Conservation (phyloP, 305 asterid genomes). For the Solanum hybrid region DNA sequence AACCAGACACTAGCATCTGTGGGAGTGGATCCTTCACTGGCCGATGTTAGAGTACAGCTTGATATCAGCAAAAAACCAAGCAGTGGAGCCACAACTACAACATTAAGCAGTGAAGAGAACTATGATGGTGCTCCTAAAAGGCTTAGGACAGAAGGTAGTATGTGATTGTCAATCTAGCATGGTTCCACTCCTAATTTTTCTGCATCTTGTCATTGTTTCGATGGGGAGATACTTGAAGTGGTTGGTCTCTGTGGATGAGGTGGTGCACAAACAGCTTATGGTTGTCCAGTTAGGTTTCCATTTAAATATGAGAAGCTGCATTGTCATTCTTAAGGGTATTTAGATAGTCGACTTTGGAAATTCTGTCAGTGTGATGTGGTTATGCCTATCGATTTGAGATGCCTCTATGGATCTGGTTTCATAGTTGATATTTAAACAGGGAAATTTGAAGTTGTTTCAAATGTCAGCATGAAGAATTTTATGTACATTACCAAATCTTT, state of each 20-base stretch:
- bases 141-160: conserved; percentile 30
- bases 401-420: neutral
- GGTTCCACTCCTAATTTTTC: neutral
- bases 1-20: conserved; percentile 40
- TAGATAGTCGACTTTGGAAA: neutral
- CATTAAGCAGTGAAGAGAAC: conserved; percentile 10
- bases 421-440: neutral
- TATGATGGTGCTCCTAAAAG: conserved; percentile 39
- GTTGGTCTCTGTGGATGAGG: neutral
- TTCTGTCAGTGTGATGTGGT: neutral
- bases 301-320: conserved; percentile 35
- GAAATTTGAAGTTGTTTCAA: neutral
- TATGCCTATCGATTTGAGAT: neutral
- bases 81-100: conserved; percentile 10
- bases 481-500: neutral
- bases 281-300: conserved; percentile 24
- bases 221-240: neutral
- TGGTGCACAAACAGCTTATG: neutral
- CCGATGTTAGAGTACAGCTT: conserved; percentile 55
- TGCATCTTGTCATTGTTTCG: neutral
- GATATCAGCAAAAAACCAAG: conserved; percentile 38
- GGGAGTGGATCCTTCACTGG: conserved; percentile 58
- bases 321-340: neutral
- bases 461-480: neutral
- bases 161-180: conserved; percentile 12